A percentile compares a stretch with the other conserved stretches of the same genome.
Evolutionary conservation across 2,329 filamentous ascomycete species (phyloP).

Genomic region (Fusarium vanettenii): DNA sequence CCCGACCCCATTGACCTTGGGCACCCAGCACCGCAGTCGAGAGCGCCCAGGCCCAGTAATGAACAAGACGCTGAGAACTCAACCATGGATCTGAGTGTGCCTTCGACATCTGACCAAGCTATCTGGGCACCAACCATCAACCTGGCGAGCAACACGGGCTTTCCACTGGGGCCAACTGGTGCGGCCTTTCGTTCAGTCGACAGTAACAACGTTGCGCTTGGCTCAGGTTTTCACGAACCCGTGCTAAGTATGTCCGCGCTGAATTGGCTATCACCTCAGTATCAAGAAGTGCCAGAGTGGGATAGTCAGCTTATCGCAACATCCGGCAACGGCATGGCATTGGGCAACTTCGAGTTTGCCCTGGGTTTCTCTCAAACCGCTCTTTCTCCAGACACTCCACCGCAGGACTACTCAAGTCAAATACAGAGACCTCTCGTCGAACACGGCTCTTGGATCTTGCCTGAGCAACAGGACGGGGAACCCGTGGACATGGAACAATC

Average conservation of each 20-base stretch:
- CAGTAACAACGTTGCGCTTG: not conserved
- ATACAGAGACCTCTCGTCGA: not conserved
- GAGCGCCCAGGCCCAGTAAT: not conserved
- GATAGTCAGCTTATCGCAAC: not conserved
- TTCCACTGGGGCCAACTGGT: not conserved
- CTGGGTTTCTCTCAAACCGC: not conserved
- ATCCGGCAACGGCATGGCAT: not conserved
- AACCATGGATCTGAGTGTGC: not conserved
- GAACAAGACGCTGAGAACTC: not conserved
- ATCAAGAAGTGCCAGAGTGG: not conserved
- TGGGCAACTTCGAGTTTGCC: not conserved
- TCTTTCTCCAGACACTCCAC: not conserved
- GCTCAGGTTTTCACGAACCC: not conserved
- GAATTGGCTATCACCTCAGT: not conserved
- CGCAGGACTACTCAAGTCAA: not conserved
- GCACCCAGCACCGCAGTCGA: not conserved
- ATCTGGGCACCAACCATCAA: not conserved
- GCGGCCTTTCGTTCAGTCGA: not conserved
- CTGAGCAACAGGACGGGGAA: not conserved
- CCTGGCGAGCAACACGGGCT: not conserved
- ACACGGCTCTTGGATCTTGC: not conserved
- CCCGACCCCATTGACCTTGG: not conserved
- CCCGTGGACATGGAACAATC: fast-evolving
- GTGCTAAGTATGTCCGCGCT: not conserved
- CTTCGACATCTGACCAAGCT: not conserved